Evolutionary conservation across 1,284 basidiomycete genomes (phyloP).

Genomic region (Trichosporon inkin): DNA sequence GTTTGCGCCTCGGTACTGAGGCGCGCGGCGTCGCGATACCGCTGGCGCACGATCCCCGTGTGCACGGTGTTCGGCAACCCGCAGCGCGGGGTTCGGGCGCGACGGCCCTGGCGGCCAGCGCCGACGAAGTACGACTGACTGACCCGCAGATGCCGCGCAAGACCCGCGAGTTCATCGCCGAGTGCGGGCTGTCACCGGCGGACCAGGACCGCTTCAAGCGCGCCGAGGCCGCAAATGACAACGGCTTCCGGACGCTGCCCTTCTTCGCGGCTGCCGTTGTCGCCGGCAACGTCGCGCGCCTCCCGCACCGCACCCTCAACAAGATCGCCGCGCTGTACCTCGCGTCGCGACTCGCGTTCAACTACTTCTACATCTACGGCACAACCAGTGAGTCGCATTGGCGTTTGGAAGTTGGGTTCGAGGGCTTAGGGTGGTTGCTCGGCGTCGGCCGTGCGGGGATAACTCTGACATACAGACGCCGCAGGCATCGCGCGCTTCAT

Average conservation of each 20-base stretch:
- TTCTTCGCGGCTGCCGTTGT: conserved; percentile 35
- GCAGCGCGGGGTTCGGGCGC: too few relatives aligned
- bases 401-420: background rate
- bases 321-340: conserved; percentile 31
- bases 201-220: conserved; percentile 56
- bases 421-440: too few relatives aligned
- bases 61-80: too few relatives aligned
- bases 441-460: too few relatives aligned
- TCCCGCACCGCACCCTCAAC: conserved; percentile 34
- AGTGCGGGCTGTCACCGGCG: conserved; percentile 75
- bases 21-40: too few relatives aligned
- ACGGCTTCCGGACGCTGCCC: conserved; percentile 27
- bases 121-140: background rate
- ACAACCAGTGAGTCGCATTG: conserved; percentile 27
- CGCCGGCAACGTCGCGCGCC: conserved; percentile 35
- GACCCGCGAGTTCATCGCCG: conserved; percentile 78
- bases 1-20: too few relatives aligned
- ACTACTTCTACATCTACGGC: conserved; percentile 33
- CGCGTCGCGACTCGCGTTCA: conserved; percentile 29
- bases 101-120: too few relatives aligned
- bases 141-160: conserved; percentile 55
- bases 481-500: conserved; percentile 23
- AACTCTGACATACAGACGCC: conserved; percentile 22
- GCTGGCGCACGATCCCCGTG: too few relatives aligned
- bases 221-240: conserved; percentile 35